These are phyloP conservation scores for Rhizopogon vinicolor DNA, from an alignment of 768 basidiomycete species.

Conservation along the genomic window DNA sequence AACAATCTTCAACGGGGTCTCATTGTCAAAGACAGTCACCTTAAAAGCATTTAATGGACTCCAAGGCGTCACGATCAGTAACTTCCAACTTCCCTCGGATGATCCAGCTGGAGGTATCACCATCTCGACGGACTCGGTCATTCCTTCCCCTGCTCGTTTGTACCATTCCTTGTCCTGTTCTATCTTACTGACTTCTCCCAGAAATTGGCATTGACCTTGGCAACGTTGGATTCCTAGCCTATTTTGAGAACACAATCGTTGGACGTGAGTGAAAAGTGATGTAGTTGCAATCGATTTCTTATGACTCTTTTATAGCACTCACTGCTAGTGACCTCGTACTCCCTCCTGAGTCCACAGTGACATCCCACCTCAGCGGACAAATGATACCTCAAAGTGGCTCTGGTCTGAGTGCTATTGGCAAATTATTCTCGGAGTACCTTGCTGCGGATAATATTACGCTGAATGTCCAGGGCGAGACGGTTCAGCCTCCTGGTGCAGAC, in stretches of 20 bases:
- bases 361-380: constrained; percentile 55
- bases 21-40: constrained; percentile 52
- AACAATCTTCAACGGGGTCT: constrained; percentile 63
- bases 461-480: constrained; percentile 51
- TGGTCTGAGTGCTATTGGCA: constrained; percentile 48
- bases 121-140: constrained; percentile 61
- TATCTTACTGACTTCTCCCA: constrained; percentile 22
- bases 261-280: constrained; percentile 46
- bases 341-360: constrained; percentile 41
- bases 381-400: constrained; percentile 59
- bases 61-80: constrained; percentile 65
- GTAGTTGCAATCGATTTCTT: background rate
- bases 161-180: constrained; percentile 11
- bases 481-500: constrained; percentile 51
- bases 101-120: constrained; percentile 66
- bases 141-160: constrained; percentile 64
- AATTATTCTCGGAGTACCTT: constrained; percentile 63
- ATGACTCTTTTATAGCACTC: constrained; percentile 38
- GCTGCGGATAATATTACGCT: constrained; percentile 61
- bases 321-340: constrained; percentile 46
- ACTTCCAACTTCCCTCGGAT: constrained; percentile 67
- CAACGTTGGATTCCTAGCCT: constrained; percentile 56
- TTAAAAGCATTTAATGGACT: constrained; percentile 71
- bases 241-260: constrained; percentile 49
- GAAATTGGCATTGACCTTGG: constrained; percentile 71